These are phyloP conservation scores for Daldinia eschscholtzii DNA, from an alignment of 2,329 filamentous ascomycete species.

Conservation along the genomic window DNA sequence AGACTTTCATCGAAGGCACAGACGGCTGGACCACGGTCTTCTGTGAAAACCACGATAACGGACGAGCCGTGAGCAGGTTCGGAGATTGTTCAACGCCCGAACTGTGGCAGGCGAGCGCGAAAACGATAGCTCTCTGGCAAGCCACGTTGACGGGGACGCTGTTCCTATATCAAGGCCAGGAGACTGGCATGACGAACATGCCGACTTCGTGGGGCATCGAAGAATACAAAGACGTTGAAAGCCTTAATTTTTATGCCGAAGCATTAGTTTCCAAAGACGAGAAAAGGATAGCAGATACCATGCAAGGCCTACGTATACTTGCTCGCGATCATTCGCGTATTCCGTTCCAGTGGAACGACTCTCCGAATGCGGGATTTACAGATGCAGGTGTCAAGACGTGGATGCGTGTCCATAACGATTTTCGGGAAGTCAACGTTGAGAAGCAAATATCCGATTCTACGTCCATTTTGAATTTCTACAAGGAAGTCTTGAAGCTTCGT, in stretches of 20 bases:
- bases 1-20: conserved; percentile 62
- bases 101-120: conserved; percentile 60
- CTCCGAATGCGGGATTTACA: conserved; percentile 72
- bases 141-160: conserved; percentile 65
- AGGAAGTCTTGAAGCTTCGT: conserved; percentile 63
- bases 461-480: conserved; percentile 72
- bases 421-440: conserved; percentile 67
- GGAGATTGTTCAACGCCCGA: conserved; percentile 60
- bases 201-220: conserved; percentile 64
- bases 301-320: conserved; percentile 67
- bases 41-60: conserved; percentile 74
- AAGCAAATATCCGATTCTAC: conserved; percentile 59
- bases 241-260: conserved; percentile 64
- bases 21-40: conserved; percentile 72
- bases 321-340: conserved; percentile 74
- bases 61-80: conserved; percentile 68
- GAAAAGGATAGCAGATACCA: conserved; percentile 59
- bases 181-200: conserved; percentile 71
- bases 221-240: conserved; percentile 68
- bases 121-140: conserved; percentile 66
- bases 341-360: conserved; percentile 74
- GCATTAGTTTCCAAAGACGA: conserved; percentile 55
- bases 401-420: conserved; percentile 76
- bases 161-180: conserved; percentile 72
- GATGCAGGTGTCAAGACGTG: conserved; percentile 63